Conservation (phyloP, 2,329 filamentous ascomycete species). For the Fusarium sambucinum region DNA sequence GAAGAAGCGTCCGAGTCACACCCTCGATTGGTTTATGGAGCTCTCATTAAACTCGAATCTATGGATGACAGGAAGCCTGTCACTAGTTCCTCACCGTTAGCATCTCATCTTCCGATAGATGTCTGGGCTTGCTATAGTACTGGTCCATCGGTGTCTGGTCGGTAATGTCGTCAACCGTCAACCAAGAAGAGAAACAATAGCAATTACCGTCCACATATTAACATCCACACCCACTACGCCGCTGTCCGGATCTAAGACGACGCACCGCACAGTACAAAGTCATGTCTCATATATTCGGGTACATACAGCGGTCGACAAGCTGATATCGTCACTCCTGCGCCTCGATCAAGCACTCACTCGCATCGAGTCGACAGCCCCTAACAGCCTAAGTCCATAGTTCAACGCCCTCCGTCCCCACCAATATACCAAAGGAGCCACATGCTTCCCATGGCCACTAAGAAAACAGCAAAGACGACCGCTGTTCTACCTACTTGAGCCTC, state of each 20-base stretch:
- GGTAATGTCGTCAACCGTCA: neutral
- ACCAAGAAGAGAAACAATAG: neutral
- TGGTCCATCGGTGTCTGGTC: neutral
- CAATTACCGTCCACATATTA: neutral
- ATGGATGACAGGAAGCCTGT: too few species aligned
- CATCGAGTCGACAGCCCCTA: conserved; percentile 10
- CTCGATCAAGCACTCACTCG: conserved; percentile 35
- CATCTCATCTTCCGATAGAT: neutral
- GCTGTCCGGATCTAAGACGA: neutral
- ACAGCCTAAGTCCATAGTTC: conserved; percentile 27
- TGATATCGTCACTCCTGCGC: conserved; percentile 33
- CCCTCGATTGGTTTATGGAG: neutral
- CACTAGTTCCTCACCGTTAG: neutral
- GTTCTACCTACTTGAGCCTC: conserved; percentile 3
- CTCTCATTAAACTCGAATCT: neutral
- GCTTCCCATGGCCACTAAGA: conserved; percentile 1
- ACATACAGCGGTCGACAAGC: conserved; percentile 13
- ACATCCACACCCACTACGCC: neutral
- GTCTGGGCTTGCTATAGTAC: neutral
- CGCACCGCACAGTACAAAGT: neutral
- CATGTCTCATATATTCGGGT: conserved; percentile 18
- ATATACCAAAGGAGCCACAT: conserved; percentile 16
- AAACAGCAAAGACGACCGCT: conserved; percentile 4
- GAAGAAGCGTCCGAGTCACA: conserved; percentile 20
- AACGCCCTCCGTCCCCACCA: conserved; percentile 33